Percentiles rank a stretch among this genome's conserved stretches.
These are phyloP conservation scores for Skeletonema marinoi DNA, from an alignment of 108 stramenopile genomes.

Conservation along the genomic window DNA sequence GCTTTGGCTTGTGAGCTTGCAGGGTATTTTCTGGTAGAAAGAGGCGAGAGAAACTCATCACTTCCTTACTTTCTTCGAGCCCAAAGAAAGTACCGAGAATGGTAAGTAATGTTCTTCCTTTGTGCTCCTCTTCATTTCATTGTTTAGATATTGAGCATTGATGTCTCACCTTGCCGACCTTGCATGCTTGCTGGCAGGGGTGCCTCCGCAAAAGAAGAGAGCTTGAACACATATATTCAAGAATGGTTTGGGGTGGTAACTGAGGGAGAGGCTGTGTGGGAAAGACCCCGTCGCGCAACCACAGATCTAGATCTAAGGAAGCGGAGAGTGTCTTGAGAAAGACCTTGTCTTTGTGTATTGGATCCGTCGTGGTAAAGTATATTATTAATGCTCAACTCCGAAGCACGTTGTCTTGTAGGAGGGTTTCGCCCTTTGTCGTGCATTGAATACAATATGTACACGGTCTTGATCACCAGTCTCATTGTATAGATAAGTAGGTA, in stretches of 20 bases:
- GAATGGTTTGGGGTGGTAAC: neutral
- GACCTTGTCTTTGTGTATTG: no score
- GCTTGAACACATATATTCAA: neutral
- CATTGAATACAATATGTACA: no score
- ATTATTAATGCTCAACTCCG: no score
- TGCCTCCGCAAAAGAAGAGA: neutral
- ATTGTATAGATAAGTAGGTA: no score
- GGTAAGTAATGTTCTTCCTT: neutral
- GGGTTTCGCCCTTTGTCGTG: no score
- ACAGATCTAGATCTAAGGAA: no score
- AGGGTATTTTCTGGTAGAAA: neutral
- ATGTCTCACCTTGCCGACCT: neutral
- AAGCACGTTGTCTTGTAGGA: no score
- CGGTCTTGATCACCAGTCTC: no score
- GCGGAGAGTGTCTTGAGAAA: no score
- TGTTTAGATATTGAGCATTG: neutral
- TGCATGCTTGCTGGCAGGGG: neutral
- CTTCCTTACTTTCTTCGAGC: slow-evolving; percentile 11
- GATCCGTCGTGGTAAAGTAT: no score
- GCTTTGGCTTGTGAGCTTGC: neutral
- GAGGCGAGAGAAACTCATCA: neutral
- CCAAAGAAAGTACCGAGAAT: slow-evolving; percentile 12
- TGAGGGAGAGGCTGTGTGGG: no score
- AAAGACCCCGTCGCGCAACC: no score
- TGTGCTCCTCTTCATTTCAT: neutral